Evolutionary conservation across 306 rosid genomes (phyloP), one percentile per base, ranked within the genome.

Genomic region (Oxytropis ochrocephala): DNA sequence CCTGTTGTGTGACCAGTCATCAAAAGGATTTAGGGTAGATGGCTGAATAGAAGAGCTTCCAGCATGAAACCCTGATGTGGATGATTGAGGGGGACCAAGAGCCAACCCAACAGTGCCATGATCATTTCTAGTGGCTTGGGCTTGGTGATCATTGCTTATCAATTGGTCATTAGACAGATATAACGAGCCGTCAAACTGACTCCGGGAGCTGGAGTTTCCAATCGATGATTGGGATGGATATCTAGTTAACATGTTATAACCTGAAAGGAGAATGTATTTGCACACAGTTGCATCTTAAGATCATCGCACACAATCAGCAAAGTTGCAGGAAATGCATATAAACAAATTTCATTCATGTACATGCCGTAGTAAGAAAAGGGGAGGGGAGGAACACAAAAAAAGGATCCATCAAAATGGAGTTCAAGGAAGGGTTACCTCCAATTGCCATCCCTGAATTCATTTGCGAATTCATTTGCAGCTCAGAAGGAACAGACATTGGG

Each of bases 21-120:
- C 98, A 70, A 87, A 86, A 75, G 91, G 90, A 76, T 85, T 88
- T 48, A 79, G 68, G 30, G 78, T 64, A 56, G 95, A 47, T 35
- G 85, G 83, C 59, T 84, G 91, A 59, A 64, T 55, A 41, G 92
- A 80, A 67, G 95, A 81, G 79, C 84, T 80, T 9, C 81, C 69
- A 2, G 54, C 21, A 73, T 84, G 95, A 55, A 83, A 89, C 33
- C 84, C 93, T 11, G 96, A 80, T 11, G 91, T 73, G 0, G 92
- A 85, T 59, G 99, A 69, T 69, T 87, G 97, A 56, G 96, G 90
- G 73, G 88, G 97, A 70, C 90, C 99, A 69, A 87, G 96, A 57
- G 91, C 96, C 74, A 95, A 77, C 44, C 96, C 96, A 21, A 79
- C 86, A n/a, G 91, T 11, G 61, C 81, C 85, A 61, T 39, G 79